Evolutionary conservation across 1,139 yeast genomes (phyloP).

Genomic region (Yamadazyma diospyri): DNA sequence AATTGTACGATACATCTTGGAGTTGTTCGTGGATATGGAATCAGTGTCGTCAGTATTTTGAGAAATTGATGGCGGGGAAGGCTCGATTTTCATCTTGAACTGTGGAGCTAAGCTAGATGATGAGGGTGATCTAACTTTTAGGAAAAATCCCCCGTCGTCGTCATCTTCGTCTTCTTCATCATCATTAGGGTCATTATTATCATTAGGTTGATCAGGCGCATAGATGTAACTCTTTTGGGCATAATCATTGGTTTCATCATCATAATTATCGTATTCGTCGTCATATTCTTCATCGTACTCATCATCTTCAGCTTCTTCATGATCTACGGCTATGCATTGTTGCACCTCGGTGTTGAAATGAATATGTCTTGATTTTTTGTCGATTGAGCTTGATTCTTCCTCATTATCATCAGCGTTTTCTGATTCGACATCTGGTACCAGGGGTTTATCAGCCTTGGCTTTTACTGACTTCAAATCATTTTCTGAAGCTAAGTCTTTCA

Average conservation of each 20-base stretch:
- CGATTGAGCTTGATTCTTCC: conserved; percentile 1
- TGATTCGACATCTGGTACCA: not conserved
- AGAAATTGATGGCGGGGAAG: conserved; percentile 11
- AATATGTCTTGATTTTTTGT: conserved; percentile 47
- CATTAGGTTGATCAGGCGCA: conserved; percentile 2
- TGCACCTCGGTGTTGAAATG: conserved; percentile 92
- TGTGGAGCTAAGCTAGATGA: conserved; percentile 21
- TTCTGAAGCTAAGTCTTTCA: conserved; percentile 8
- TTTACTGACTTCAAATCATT: too few species aligned
- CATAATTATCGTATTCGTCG: conserved; percentile 29
- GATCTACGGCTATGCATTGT: conserved; percentile 77
- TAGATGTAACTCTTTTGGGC: conserved; percentile 12
- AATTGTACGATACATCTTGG: conserved; percentile 51
- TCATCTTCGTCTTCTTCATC: conserved; percentile 50
- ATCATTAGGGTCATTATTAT: conserved; percentile 16
- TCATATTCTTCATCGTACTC: conserved; percentile 17
- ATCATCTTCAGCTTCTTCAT: conserved; percentile 35
- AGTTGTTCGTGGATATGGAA: conserved; percentile 23
- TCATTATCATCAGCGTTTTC: not conserved
- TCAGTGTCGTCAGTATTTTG: conserved; percentile 26
- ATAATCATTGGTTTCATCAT: conserved; percentile 16
- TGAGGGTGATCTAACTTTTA: conserved; percentile 51
- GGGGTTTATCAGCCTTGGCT: not conserved
- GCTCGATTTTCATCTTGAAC: conserved; percentile 9
- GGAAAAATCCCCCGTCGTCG: conserved; percentile 69